Evolutionary conservation across 1,284 basidiomycete species (phyloP), one percentile per base, ranked within the genome.

Genomic region (Ustilago loliicola): DNA sequence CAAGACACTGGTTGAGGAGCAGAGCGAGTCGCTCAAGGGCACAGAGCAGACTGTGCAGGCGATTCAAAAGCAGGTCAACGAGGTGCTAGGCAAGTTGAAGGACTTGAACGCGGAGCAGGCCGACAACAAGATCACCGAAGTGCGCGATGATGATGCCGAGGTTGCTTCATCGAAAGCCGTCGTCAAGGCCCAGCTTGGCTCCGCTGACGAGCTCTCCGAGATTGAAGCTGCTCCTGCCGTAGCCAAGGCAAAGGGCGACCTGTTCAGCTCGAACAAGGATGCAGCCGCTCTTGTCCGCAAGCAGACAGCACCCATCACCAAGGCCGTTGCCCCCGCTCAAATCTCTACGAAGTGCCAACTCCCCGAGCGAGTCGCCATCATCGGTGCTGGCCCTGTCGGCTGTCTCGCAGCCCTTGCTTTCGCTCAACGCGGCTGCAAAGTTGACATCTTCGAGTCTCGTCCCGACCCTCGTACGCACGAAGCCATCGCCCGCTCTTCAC

Each of bases 381-480:
- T 90, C 27, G 96, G 96, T 50, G 96, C 93, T 53, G 96, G 96
- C 0, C 95, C 96, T 10, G 96, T 99, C 6, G 96, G 96, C 38
- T 96, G 95, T 85, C 91, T 98, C 19, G 90, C 93, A 19, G 95
- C 95, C 4, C 90, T 96, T 53, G 91, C 93, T 55, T 89, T 99
- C 52, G 93, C 94, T 55, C 92, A 93, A 81, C 90, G 91, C 81
- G 96, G 96, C 42, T 99, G 95, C 94, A 81, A 89, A 48, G 95
- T 98, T 53, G 91, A 93, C 78, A 86, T 98, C n/a, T 95, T 93
- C 88, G 96, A 99, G 88, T 90, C 90, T 58, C 90, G 95, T 92
- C 94, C 85, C 85, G 91, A 84, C 50, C 63, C 66, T 15, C 86
- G 66, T 56, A 72, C 80, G 36, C 72, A 72, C 66, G 61, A 66